phyloP scores from a whole-genome alignment of 805 yeast species.

The Candida saitoana region DNA sequence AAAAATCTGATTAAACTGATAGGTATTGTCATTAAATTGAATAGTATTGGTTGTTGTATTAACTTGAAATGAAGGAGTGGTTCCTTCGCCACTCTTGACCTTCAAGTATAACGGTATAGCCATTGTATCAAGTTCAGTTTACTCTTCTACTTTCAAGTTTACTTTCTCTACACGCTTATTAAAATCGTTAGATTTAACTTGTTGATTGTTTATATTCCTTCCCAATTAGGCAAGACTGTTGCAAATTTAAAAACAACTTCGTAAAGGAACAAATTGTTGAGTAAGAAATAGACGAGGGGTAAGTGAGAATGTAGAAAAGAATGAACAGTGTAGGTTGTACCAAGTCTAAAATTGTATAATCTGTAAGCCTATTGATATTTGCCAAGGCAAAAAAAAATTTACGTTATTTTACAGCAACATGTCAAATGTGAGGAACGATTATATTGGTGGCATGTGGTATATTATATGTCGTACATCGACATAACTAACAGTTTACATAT shows the following conservation, averaged over 20 bases:
- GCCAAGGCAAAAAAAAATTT: too few species aligned
- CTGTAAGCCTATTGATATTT: too few species aligned
- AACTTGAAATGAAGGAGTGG: conserved; percentile 9
- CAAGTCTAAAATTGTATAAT: too few species aligned
- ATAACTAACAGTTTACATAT: too few species aligned
- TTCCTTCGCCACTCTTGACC: conserved; percentile 14
- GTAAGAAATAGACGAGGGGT: neutral
- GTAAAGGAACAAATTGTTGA: neutral
- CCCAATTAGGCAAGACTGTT: conserved; percentile 7
- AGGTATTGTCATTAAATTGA: conserved; percentile 16
- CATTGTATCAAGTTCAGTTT: neutral
- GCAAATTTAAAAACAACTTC: conserved; percentile 3
- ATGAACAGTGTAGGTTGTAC: too few species aligned
- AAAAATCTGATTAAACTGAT: conserved; percentile 20
- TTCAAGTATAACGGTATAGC: conserved; percentile 24
- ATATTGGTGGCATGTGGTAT: neutral
- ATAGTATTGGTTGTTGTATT: conserved; percentile 13
- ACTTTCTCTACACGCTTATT: neutral
- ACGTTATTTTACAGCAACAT: too few species aligned
- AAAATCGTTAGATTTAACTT: neutral
- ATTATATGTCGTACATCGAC: neutral
- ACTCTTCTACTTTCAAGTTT: too few species aligned
- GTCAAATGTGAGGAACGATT: neutral
- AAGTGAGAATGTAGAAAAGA: neutral
- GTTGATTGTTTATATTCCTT: conserved; percentile 1